These are phyloP conservation scores for Citrus unshiu DNA, from an alignment of 345 rosid genomes.

Conservation along the genomic window DNA sequence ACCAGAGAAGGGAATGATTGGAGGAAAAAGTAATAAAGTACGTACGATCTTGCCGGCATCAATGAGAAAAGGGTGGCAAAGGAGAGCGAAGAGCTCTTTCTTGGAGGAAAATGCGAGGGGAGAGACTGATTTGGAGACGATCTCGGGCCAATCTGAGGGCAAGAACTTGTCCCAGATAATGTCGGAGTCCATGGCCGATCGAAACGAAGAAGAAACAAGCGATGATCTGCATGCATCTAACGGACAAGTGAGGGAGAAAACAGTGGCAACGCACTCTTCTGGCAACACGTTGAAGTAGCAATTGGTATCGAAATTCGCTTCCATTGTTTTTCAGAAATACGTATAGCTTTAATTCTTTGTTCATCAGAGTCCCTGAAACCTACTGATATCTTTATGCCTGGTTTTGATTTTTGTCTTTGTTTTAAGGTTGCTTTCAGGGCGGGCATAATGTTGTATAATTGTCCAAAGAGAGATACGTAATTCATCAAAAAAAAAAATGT, in stretches of 20 bases:
- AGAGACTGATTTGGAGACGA: constrained; percentile 26
- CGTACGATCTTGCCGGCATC: constrained; percentile 49
- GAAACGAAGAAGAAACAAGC: constrained; percentile 40
- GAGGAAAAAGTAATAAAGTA: no score
- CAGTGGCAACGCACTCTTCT: constrained; percentile 50
- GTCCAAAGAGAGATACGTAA: no score
- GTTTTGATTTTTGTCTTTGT: no score
- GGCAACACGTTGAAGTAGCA: constrained; percentile 34
- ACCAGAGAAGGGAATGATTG: neutral
- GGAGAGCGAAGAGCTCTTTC: constrained; percentile 49
- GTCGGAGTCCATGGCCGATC: constrained; percentile 62
- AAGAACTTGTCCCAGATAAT: constrained; percentile 54
- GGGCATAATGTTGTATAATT: no score
- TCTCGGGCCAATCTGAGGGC: constrained; percentile 32
- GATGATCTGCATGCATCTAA: constrained; percentile 46
- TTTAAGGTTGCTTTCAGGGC: no score
- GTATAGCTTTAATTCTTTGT: no score
- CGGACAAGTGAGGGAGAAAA: constrained; percentile 65
- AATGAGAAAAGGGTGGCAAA: constrained; percentile 44
- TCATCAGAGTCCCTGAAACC: neutral
- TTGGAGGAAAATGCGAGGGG: constrained; percentile 37
- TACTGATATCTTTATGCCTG: neutral
- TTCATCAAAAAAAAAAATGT: no score
- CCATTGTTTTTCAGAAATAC: neutral
- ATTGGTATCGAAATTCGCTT: neutral